Percentiles rank a stretch among this genome's conserved stretches.
Conservation (phyloP, 2,329 filamentous ascomycete genomes). For the Ophiosphaerella narmari region DNA sequence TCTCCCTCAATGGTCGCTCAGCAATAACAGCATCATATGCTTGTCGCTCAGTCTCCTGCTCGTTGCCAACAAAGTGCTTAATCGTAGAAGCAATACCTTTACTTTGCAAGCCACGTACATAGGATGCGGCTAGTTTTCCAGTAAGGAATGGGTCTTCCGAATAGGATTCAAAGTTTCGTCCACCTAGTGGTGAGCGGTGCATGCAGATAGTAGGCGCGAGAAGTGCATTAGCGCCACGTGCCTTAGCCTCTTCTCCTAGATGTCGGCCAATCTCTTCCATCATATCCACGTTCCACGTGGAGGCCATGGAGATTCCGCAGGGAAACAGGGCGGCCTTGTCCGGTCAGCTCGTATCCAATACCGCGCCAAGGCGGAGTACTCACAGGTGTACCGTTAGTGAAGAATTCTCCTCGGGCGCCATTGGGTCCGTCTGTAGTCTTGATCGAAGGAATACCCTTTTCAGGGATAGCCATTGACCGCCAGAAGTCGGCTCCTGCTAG, state of each 20-base stretch:
- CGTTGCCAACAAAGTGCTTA: constrained; percentile 78
- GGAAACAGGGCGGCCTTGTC: constrained; percentile 74
- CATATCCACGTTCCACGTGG: constrained; percentile 76
- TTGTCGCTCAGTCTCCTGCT: constrained; percentile 71
- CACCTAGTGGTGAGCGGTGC: constrained; percentile 81
- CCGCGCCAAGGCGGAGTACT: constrained; percentile 25
- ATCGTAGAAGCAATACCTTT: constrained; percentile 76
- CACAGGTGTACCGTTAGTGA: constrained; percentile 56
- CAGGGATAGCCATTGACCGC: constrained; percentile 66
- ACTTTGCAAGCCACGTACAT: constrained; percentile 74
- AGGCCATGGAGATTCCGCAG: constrained; percentile 76
- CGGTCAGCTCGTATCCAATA: constrained; percentile 13
- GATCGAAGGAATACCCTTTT: constrained; percentile 66
- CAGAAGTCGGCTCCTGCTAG: constrained; percentile 67
- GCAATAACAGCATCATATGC: constrained; percentile 67
- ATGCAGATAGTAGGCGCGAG: constrained; percentile 80
- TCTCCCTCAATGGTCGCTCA: constrained; percentile 68
- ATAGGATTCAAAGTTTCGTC: constrained; percentile 85
- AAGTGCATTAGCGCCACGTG: constrained; percentile 73
- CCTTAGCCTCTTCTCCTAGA: constrained; percentile 72
- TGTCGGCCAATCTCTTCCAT: constrained; percentile 71
- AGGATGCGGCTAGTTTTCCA: constrained; percentile 72
- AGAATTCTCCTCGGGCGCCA: constrained; percentile 71
- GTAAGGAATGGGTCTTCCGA: constrained; percentile 81
- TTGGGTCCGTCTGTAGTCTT: constrained; percentile 72